Percentiles rank a stretch among this genome's conserved stretches.
Evolutionary conservation across 2,329 filamentous ascomycete species (phyloP).

Genomic region (Fusarium pseudonygamai): DNA sequence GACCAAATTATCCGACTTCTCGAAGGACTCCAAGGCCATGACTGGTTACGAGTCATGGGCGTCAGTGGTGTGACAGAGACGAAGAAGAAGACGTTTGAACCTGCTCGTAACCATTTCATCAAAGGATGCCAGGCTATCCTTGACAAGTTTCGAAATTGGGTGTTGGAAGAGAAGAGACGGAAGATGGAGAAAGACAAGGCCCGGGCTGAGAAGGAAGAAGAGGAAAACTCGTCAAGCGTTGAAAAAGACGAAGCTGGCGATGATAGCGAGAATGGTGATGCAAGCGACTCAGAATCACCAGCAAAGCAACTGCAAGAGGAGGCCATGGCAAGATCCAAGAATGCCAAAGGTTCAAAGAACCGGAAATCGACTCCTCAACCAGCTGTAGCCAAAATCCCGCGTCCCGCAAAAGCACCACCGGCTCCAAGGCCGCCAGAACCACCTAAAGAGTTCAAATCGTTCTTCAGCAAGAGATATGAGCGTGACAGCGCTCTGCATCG

Average conservation of each 20-base stretch:
- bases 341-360: constrained; percentile 48
- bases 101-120: constrained; percentile 86
- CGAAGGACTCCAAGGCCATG: constrained; percentile 86
- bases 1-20: constrained; percentile 73
- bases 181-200: constrained; percentile 78
- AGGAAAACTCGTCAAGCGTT: constrained; percentile 45
- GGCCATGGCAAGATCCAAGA: constrained; percentile 64
- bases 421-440: constrained; percentile 50
- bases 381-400: constrained; percentile 17
- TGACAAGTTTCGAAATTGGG: constrained; percentile 89
- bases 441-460: constrained; percentile 79
- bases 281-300: constrained; percentile 52
- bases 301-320: constrained; percentile 82
- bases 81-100: constrained; percentile 86
- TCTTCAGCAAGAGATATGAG: constrained; percentile 82
- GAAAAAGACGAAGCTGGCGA: constrained; percentile 42
- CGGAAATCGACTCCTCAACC: constrained; percentile 43
- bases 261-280: constrained; percentile 67
- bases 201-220: constrained; percentile 46
- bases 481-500: constrained; percentile 82
- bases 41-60: constrained; percentile 94
- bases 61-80: constrained; percentile 86
- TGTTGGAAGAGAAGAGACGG: constrained; percentile 85
- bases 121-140: constrained; percentile 82
- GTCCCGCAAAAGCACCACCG: constrained; percentile 39